Evolutionary conservation across 2,329 filamentous ascomycete genomes (phyloP).

Genomic region (Xylaria sp.): DNA sequence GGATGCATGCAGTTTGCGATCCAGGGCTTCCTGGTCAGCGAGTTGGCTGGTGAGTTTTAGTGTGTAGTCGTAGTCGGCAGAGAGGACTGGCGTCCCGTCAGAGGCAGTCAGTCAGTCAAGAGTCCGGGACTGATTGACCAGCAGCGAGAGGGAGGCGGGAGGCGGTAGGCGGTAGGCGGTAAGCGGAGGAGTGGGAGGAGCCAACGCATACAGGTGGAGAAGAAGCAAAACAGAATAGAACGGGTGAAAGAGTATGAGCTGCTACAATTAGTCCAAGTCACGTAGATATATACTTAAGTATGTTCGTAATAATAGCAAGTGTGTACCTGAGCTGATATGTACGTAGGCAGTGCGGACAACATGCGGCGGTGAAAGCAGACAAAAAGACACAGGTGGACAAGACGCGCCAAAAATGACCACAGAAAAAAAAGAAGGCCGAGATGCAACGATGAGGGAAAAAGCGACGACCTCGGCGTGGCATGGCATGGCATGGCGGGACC

Average conservation of each 20-base stretch:
- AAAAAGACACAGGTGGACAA: conserved; percentile 1
- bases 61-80: conserved; percentile 18
- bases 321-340: background rate
- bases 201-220: conserved; percentile 40
- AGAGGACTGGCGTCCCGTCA: background rate
- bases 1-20: conserved; percentile 30
- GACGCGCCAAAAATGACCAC: background rate
- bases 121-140: conserved; percentile 13
- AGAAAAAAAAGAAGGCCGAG: background rate
- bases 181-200: conserved; percentile 43
- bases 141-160: conserved; percentile 40
- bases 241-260: background rate
- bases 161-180: conserved; percentile 36
- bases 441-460: conserved; percentile 16
- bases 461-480: conserved; percentile 33
- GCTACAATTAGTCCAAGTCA: conserved; percentile 16
- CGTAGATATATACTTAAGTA: conserved; percentile 7
- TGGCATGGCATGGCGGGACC: conserved; percentile 1
- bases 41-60: conserved; percentile 8
- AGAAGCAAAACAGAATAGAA: conserved; percentile 24
- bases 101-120: background rate
- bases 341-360: conserved; percentile 4
- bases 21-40: conserved; percentile 32
- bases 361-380: conserved; percentile 34
- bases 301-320: background rate